Evolutionary conservation across 1,284 basidiomycete species (phyloP), one percentile per base, ranked within the genome.

Genomic region (Veloporphyrellus conicus): DNA sequence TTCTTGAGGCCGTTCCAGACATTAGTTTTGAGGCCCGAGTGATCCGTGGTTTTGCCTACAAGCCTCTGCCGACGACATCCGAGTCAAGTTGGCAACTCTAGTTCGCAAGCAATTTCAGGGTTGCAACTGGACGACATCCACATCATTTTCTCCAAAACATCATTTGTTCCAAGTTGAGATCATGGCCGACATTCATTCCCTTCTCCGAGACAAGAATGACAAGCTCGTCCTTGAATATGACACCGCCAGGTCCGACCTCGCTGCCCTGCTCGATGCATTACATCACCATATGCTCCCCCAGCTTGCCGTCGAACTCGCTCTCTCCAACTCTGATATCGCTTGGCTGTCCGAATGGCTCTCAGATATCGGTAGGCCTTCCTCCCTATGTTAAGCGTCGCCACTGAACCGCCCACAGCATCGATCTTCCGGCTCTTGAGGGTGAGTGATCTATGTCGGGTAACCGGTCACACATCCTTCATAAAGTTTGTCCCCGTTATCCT

Each of bases 401-500:
- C 27, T 14, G 4, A 12, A 34, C 25, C 15, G 2, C 18, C 14
- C 20, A 31, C 59, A 87, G 84, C 68, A 27, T 75, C 82, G 10
- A 66, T 86, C 22, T 87, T 87, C 66, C 81, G 82, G 55, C 75
- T 82, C 50, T 70, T 77, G 45, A 77, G 77, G 67, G 85, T 84
- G 63, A 56, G 76, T 47, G 12, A 7, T 22, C 11, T 3, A 18
- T 10, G n/a, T 19, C 34, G 37, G 20, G 8, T 16, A 16, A 28
- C 11, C 15, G 9, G 40, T 38, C 35, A 29, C 40, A 22, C n/a
- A 25, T 8, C 23, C 4, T 25, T 25, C 23, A 4, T 8, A 4
- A 25, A 25, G 5, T n/a, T 14, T 39, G 12, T 29, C 39, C 44
- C 45, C 32, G 27, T 18, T 36, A n/a, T n/a, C 36, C 22, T 58